Percentiles rank a stretch among this genome's conserved stretches.
phyloP scores from a whole-genome alignment of 352 stramenopile species.

The Pythium folliculosum region DNA sequence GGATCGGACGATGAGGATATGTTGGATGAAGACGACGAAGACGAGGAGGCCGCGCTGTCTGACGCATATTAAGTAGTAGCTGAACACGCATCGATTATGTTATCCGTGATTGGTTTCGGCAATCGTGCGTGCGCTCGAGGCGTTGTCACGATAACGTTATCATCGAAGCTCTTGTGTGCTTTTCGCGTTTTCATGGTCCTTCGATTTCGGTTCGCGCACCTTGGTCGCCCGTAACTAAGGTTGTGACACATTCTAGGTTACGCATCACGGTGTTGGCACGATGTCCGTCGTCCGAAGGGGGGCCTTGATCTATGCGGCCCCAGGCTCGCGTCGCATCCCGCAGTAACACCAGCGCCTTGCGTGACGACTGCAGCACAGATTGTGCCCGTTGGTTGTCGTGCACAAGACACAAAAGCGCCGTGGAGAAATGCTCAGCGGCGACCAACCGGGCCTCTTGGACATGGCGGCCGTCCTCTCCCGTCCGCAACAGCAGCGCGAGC shows the following conservation, averaged over 20 bases:
- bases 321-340: conserved; percentile 8
- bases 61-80: conserved; percentile 23
- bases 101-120: background rate
- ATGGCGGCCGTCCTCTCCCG: background rate
- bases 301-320: background rate
- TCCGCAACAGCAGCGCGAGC: conserved; percentile 24
- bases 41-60: conserved; percentile 37
- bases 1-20: conserved; percentile 31
- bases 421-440: conserved; percentile 31
- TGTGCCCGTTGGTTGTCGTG: conserved; percentile 70
- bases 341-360: conserved; percentile 1
- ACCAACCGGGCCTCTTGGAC: background rate
- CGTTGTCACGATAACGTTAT: too few species aligned
- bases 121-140: too few species aligned
- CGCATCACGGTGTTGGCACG: background rate
- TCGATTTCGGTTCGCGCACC: background rate
- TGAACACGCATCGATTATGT: background rate
- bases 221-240: background rate
- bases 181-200: background rate
- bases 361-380: conserved; percentile 32
- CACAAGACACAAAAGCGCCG: conserved; percentile 53
- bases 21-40: conserved; percentile 22
- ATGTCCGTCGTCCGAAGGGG: background rate
- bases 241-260: conserved; percentile 11
- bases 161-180: background rate